phyloP scores from a whole-genome alignment of 306 rosid genomes.

The Rosa multiflora region DNA sequence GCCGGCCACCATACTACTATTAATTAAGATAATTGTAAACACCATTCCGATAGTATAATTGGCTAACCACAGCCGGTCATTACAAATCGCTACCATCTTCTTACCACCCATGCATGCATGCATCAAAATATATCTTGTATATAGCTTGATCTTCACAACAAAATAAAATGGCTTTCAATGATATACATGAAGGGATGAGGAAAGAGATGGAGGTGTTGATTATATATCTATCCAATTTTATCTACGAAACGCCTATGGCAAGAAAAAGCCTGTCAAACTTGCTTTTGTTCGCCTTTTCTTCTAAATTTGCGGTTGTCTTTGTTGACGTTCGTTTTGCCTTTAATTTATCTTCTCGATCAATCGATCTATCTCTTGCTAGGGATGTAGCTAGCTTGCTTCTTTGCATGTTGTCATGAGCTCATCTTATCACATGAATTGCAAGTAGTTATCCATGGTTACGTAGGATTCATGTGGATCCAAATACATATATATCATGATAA shows the following conservation, averaged over 20 bases:
- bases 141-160: not conserved
- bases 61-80: not conserved
- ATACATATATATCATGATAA: not conserved
- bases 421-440: constrained; percentile 1
- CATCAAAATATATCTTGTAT: not conserved
- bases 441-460: constrained; percentile 2
- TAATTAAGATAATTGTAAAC: not conserved
- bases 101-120: not conserved
- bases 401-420: constrained; percentile 16
- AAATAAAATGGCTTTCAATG: not conserved
- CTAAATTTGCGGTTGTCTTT: constrained; percentile 9
- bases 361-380: not conserved
- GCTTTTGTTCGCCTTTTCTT: constrained; percentile 21
- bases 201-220: not conserved
- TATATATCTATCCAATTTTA: not conserved
- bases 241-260: constrained; percentile 18
- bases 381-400: not conserved
- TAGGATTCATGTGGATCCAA: not conserved
- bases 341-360: not conserved
- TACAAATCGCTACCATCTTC: not conserved
- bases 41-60: not conserved
- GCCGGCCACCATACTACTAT: not conserved
- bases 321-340: constrained; percentile 10
- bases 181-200: not conserved
- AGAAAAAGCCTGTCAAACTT: constrained; percentile 15